A percentile compares a stretch with the other conserved stretches of the same genome.
Conservation (phyloP, 257 asterid species). For the Salvia miltiorrhiza region DNA sequence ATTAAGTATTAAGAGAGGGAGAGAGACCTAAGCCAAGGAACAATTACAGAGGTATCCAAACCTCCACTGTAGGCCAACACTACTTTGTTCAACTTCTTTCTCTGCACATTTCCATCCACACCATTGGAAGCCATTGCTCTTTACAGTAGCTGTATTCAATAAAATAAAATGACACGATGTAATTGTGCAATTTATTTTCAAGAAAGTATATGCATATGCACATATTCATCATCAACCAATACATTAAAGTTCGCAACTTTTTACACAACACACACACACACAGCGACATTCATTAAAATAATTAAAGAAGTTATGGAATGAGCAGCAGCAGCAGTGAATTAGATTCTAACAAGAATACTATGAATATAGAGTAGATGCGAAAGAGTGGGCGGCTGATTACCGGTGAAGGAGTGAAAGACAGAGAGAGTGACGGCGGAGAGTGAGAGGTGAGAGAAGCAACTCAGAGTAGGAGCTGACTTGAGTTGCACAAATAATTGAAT, state of each 20-base stretch:
- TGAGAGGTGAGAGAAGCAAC: neutral
- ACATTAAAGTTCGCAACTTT: neutral
- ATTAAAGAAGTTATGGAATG: too few relatives aligned
- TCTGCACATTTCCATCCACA: slow-evolving; percentile 39
- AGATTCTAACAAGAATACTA: too few relatives aligned
- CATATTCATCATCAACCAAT: neutral
- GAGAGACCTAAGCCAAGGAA: slow-evolving; percentile 88
- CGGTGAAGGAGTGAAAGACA: neutral
- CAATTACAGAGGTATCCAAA: slow-evolving; percentile 94
- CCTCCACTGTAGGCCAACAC: slow-evolving; percentile 97
- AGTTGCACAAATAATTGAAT: too few relatives aligned
- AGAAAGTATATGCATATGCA: neutral
- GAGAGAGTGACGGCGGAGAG: neutral
- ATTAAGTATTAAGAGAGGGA: neutral
- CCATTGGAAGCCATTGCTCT: slow-evolving; percentile 35
- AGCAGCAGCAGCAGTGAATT: too few relatives aligned
- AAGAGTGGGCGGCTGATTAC: neutral
- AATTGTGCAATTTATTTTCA: neutral
- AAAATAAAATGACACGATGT: neutral
- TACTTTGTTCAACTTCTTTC: slow-evolving; percentile 75
- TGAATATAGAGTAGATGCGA: too few relatives aligned
- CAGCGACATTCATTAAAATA: too few relatives aligned
- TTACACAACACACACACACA: too few relatives aligned
- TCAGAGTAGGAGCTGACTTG: too few relatives aligned
- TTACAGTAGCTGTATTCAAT: slow-evolving; percentile 43